Conservation (phyloP, 495 filamentous ascomycete genomes). For the Podospora pseudoanserina region DNA sequence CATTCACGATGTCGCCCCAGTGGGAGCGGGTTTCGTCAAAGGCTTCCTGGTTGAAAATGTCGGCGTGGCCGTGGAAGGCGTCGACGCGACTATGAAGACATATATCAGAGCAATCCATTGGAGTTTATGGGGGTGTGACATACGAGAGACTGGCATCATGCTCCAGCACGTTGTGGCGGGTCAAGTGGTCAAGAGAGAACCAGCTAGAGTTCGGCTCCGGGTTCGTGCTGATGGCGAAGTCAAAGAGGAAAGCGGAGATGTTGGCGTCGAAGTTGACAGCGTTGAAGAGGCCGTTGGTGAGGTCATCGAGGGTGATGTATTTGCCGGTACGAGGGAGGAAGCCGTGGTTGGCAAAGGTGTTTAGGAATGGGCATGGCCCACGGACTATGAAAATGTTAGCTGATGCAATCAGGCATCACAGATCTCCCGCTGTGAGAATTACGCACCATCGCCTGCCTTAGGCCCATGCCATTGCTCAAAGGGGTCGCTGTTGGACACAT, state of each 20-base stretch:
- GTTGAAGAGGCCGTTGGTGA: constrained; percentile 34
- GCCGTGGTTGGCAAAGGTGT: constrained; percentile 39
- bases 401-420: not conserved
- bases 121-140: constrained; percentile 7
- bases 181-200: constrained; percentile 48
- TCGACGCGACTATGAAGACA: constrained; percentile 39
- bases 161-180: constrained; percentile 43
- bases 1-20: constrained; percentile 39
- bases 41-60: constrained; percentile 45
- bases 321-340: constrained; percentile 38
- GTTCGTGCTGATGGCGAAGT: constrained; percentile 44
- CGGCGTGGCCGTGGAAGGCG: constrained; percentile 40
- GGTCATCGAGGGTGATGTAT: constrained; percentile 35
- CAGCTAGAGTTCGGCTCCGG: constrained; percentile 48
- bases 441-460: not conserved
- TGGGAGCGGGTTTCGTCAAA: constrained; percentile 45
- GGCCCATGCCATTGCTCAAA: constrained; percentile 3
- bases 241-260: constrained; percentile 39
- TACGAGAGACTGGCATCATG: constrained; percentile 53
- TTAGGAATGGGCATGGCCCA: constrained; percentile 41
- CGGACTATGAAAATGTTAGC: constrained; percentile 19
- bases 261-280: constrained; percentile 44
- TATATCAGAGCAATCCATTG: too few species aligned
- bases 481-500: not conserved
- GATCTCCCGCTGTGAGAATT: not conserved